A percentile compares a stretch with the other conserved stretches of the same genome.
These are phyloP conservation scores for Pichia sporocuriosa DNA, from an alignment of 805 yeast species.

Conservation along the genomic window DNA sequence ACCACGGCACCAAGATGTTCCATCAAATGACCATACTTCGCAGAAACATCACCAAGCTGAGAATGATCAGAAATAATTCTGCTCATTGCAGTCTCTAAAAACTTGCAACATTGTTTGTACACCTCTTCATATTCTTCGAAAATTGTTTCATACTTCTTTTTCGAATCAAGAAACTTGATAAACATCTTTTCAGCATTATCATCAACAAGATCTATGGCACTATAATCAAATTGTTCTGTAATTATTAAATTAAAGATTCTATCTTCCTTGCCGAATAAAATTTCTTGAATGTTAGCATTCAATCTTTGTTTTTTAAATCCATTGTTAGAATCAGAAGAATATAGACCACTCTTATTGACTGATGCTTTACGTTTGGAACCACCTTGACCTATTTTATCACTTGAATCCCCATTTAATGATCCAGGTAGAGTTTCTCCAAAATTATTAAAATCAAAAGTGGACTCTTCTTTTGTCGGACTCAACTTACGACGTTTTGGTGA, in stretches of 20 bases:
- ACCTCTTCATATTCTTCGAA: neutral
- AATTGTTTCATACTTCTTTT: neutral
- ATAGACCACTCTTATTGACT: neutral
- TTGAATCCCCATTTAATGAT: neutral
- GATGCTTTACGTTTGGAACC: conserved; percentile 1
- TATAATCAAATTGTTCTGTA: neutral
- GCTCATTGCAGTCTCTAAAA: neutral
- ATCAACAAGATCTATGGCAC: neutral
- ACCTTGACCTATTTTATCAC: too few relatives aligned
- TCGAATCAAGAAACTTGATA: neutral
- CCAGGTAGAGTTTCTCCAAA: neutral
- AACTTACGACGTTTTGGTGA: neutral
- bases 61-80: neutral
- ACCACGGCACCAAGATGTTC: neutral
- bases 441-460: neutral
- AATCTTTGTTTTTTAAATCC: neutral
- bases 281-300: neutral
- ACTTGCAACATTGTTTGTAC: neutral
- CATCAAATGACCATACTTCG: neutral
- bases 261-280: too few relatives aligned
- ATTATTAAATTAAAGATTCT: too few relatives aligned
- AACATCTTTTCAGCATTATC: neutral
- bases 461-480: neutral
- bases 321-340: neutral
- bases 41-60: neutral